Conservation (phyloP, 768 basidiomycete species). For the Lactarius tabidus region DNA sequence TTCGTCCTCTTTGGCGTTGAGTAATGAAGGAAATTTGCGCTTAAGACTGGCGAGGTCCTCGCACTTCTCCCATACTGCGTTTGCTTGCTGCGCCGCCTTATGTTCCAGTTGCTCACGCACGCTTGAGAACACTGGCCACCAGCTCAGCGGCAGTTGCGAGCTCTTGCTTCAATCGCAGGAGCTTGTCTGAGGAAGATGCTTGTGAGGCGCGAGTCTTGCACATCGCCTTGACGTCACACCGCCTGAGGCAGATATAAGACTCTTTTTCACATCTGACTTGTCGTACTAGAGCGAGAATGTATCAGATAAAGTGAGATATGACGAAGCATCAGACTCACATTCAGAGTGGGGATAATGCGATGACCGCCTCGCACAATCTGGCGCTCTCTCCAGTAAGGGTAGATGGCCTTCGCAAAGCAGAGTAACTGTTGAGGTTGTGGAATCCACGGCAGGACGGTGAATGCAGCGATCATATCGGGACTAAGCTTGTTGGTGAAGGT, state of each 20-base stretch:
- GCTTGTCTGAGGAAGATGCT: conserved; percentile 82
- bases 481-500: conserved; percentile 58
- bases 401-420: conserved; percentile 67
- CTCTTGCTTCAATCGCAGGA: conserved; percentile 76
- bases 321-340: conserved; percentile 51
- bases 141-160: conserved; percentile 69
- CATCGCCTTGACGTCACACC: conserved; percentile 89
- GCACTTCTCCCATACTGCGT: conserved; percentile 75
- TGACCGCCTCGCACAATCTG: conserved; percentile 71
- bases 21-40: conserved; percentile 59
- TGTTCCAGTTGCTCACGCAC: conserved; percentile 78
- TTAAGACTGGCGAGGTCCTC: conserved; percentile 74
- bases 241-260: conserved; percentile 95
- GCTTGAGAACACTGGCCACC: conserved; percentile 58
- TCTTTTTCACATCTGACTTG: conserved; percentile 88
- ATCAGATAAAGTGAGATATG: background rate
- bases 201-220: conserved; percentile 94
- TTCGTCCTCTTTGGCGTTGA: conserved; percentile 59
- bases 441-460: conserved; percentile 61
- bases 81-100: conserved; percentile 51
- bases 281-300: conserved; percentile 53
- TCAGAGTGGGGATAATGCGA: conserved; percentile 77
- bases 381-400: conserved; percentile 88
- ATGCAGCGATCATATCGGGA: no score
- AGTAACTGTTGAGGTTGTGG: conserved; percentile 59